Conservation (phyloP, 192 early-diverging fungal species). For the Coemansia sp. region DNA sequence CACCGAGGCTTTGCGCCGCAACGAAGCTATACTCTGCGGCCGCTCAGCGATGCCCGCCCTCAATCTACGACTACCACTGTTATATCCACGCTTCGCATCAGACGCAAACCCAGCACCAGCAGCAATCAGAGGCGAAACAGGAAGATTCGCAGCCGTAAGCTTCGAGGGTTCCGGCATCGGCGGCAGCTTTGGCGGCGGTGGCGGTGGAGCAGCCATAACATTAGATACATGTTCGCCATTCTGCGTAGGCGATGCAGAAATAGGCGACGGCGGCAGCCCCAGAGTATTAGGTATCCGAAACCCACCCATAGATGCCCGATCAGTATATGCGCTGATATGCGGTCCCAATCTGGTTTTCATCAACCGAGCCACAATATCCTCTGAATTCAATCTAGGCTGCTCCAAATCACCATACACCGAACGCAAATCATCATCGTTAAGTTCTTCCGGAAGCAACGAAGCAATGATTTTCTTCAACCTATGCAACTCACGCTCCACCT, state of each 20-base stretch:
- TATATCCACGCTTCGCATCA: neutral
- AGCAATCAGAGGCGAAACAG: constrained; percentile 4
- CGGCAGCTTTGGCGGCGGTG: constrained; percentile 22
- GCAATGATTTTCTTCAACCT: constrained; percentile 51
- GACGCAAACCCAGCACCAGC: neutral
- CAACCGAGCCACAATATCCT: constrained; percentile 35
- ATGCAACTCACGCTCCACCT: constrained; percentile 50
- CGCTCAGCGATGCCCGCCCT: neutral
- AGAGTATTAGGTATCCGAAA: neutral
- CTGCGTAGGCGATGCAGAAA: constrained; percentile 9
- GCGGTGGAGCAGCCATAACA: neutral
- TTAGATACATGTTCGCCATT: neutral
- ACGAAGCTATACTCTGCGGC: constrained; percentile 7
- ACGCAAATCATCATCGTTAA: constrained; percentile 50
- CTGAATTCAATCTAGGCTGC: constrained; percentile 20
- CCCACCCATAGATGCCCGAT: neutral
- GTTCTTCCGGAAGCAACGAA: constrained; percentile 41
- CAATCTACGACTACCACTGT: neutral
- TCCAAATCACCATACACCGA: constrained; percentile 50
- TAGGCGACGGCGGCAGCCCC: constrained; percentile 16
- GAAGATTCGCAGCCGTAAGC: neutral
- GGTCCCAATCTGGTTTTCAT: constrained; percentile 28
- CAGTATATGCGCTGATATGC: constrained; percentile 13
- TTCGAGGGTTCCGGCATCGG: neutral
- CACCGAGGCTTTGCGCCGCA: constrained; percentile 5